A percentile compares a stretch with the other conserved stretches of the same genome.
Evolutionary conservation across 306 rosid species (phyloP).

Genomic region (Leucaena leucocephala): DNA sequence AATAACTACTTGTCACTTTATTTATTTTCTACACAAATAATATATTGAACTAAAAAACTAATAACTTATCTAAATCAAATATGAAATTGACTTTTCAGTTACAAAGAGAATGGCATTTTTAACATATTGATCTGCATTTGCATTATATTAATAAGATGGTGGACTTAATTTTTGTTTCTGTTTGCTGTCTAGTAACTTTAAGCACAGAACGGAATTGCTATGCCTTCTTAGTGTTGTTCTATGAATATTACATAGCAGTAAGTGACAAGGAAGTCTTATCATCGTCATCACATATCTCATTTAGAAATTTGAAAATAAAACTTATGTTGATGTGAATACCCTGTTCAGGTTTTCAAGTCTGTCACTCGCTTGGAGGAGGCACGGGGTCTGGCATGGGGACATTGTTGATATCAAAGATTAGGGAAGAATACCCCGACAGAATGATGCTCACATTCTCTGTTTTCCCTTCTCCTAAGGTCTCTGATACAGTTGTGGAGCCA

Average conservation of each 20-base stretch:
- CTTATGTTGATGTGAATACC: neutral
- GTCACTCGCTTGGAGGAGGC: slow-evolving; percentile 54
- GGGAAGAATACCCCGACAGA: slow-evolving; percentile 48
- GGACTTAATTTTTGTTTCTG: neutral
- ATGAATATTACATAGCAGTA: neutral
- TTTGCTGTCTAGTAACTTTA: neutral
- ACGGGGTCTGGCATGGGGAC: slow-evolving; percentile 55
- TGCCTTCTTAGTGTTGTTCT: neutral
- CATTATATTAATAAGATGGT: neutral
- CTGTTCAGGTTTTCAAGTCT: slow-evolving; percentile 48
- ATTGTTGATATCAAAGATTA: slow-evolving; percentile 50
- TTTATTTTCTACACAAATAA: neutral
- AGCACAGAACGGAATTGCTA: neutral
- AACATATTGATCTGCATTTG: neutral
- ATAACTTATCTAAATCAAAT: neutral
- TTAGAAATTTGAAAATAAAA: neutral
- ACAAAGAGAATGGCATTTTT: neutral
- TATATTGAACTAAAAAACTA: neutral
- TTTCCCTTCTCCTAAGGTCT: slow-evolving; percentile 74
- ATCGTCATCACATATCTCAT: neutral
- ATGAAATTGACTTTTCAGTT: neutral
- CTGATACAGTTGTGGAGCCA: slow-evolving; percentile 63
- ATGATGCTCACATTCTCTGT: slow-evolving; percentile 58
- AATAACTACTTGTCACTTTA: neutral
- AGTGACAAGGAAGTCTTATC: neutral